Base-by-base conservation (phyloP, 2,329 filamentous ascomycete species). In the Talaromyces rugulosus region DNA sequence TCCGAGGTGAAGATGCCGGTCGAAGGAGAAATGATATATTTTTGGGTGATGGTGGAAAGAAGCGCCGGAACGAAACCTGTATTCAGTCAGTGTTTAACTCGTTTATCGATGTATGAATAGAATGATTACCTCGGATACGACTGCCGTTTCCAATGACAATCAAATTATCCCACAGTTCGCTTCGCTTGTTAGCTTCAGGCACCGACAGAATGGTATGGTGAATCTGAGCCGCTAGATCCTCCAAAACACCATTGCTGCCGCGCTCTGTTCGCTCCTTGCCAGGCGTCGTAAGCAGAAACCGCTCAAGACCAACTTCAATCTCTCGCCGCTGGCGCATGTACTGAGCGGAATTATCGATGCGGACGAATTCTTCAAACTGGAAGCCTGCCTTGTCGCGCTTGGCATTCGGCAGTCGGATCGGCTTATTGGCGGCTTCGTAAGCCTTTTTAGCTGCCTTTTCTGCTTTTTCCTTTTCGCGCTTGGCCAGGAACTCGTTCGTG, bases 1-100 rank as follows among this genome's bases (percentile, higher is more conserved):
- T 99, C 95, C 27, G 92, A 96, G 40, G 93, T 96, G 82, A 98
- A 98, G 71, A 98, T 98, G 50, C 93, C 97, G 57, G 92, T 92
- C 1, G 92, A 94, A 31, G 95, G 95, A 1, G 93, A 96, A 67
- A 99, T 88, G 59, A 97, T 85, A 75, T 96, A 95, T 66, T 93
- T 92, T 56, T 88, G 85, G 42, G 85, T 85, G 40, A 99, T 85
- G 0, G 88, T 92, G 69, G 89, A 85, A 42, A 98, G 75, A 55
- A 99, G 87, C 67, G 94, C 91, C 69, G 97, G 92, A 67, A 90
- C 93, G 74, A 99, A 94, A 5, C 95, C 92, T 80, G 81, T 81
- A 69, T 42, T 31, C 18, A 47, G 23, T 47, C n/a, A 31, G 50
- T 31, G 16, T 8, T 31, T 31, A n/a, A 31, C 16, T 53, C 8